phyloP scores from a whole-genome alignment of 805 yeast genomes.

The Maudiozyma saulgeensis region DNA sequence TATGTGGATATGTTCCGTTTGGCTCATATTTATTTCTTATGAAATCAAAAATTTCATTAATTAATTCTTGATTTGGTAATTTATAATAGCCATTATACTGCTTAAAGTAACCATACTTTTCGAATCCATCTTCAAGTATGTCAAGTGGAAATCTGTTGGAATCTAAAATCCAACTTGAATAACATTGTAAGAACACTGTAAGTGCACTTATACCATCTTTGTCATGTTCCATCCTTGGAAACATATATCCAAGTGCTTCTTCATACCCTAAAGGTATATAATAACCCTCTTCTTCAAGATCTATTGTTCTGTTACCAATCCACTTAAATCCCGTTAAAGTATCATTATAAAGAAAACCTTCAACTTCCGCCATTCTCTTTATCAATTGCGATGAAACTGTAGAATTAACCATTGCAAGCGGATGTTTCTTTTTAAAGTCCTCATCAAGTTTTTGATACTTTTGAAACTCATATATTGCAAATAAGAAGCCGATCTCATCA shows the following conservation, averaged over 20 bases:
- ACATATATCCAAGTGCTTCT: constrained; percentile 96
- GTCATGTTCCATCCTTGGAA: constrained; percentile 62
- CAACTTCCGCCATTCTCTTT: constrained; percentile 50
- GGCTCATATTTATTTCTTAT: constrained; percentile 34
- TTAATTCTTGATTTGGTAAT: constrained; percentile 44
- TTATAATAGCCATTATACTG: constrained; percentile 82
- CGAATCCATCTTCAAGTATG: constrained; percentile 48
- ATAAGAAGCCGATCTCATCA: constrained; percentile 79
- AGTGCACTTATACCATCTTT: constrained; percentile 90
- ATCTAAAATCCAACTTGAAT: constrained; percentile 36
- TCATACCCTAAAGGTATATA: constrained; percentile 84
- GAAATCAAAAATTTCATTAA: constrained; percentile 44
- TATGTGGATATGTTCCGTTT: constrained; percentile 32
- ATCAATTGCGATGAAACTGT: constrained; percentile 88
- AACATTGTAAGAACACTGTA: constrained; percentile 62
- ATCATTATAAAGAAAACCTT: constrained; percentile 59
- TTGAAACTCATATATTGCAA: constrained; percentile 56
- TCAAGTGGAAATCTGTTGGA: constrained; percentile 30
- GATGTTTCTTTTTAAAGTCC: constrained; percentile 33
- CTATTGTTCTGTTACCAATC: constrained; percentile 86
- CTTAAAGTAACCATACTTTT: constrained; percentile 68
- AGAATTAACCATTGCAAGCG: constrained; percentile 54
- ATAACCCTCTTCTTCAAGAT: constrained; percentile 52
- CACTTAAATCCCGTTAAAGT: constrained; percentile 95
- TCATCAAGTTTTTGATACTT: constrained; percentile 15